A percentile compares a stretch with the other conserved stretches of the same genome.
Conservation (phyloP, 768 basidiomycete species). For the Trametes coccinea region DNA sequence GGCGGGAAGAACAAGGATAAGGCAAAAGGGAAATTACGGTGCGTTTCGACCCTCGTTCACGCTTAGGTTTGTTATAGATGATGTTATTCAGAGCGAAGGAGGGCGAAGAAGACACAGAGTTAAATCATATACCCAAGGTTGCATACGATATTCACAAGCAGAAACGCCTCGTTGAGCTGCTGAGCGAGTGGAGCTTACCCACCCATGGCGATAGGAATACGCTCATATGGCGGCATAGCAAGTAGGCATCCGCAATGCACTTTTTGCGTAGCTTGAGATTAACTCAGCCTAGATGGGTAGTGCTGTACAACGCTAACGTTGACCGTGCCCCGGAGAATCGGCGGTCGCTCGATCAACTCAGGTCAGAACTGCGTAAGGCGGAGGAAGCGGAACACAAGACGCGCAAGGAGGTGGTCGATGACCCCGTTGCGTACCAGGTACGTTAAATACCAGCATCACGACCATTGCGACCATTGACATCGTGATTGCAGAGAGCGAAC, state of each 20-base stretch:
- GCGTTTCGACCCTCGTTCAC: not conserved
- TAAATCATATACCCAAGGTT: slow-evolving; percentile 57
- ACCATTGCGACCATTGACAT: not conserved
- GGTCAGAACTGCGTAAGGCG: slow-evolving; percentile 56
- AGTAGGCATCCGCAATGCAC: slow-evolving; percentile 38
- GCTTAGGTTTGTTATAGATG: not conserved
- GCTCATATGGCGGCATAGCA: slow-evolving; percentile 59
- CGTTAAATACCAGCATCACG: not conserved
- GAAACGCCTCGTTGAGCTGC: slow-evolving; percentile 55
- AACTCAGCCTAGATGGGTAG: slow-evolving; percentile 55
- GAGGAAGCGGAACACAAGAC: slow-evolving; percentile 45
- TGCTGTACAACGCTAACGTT: slow-evolving; percentile 69
- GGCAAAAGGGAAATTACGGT: slow-evolving; percentile 20
- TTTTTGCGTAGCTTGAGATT: not conserved
- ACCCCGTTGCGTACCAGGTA: slow-evolving; percentile 29
- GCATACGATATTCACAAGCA: slow-evolving; percentile 68
- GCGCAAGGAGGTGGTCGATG: slow-evolving; percentile 41
- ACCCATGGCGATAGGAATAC: slow-evolving; percentile 51
- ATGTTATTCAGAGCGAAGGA: slow-evolving; percentile 13
- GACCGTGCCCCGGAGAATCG: slow-evolving; percentile 52
- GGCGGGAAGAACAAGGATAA: slow-evolving; percentile 12
- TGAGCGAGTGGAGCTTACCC: slow-evolving; percentile 51
- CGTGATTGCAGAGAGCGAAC: slow-evolving; percentile 29
- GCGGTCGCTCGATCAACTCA: slow-evolving; percentile 48
- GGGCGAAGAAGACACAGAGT: slow-evolving; percentile 37